Percentiles rank a stretch among this genome's conserved stretches.
These are phyloP conservation scores for Buddleja alternifolia DNA, from an alignment of 257 asterid genomes.

Conservation along the genomic window DNA sequence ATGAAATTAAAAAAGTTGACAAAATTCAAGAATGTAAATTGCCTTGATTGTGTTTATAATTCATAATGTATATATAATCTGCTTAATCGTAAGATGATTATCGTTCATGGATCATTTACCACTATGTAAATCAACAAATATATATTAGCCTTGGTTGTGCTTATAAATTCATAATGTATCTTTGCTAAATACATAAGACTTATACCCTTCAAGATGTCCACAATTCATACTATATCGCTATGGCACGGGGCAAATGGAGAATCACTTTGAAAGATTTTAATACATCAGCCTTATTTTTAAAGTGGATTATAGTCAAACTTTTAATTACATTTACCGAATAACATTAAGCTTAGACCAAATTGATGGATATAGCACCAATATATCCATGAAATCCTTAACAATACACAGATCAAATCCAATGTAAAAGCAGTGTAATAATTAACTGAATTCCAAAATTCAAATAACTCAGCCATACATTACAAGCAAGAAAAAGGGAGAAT, in stretches of 20 bases:
- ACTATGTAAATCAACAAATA: no score
- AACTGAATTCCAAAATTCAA: slow-evolving; percentile 5
- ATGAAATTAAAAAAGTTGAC: background rate
- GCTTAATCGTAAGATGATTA: no score
- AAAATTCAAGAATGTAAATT: background rate
- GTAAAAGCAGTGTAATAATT: no score
- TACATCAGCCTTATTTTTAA: background rate
- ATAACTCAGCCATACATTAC: slow-evolving; percentile 7
- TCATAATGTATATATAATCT: no score
- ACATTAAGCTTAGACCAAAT: background rate
- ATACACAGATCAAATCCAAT: no score
- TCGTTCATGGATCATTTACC: no score
- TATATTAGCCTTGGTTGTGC: no score
- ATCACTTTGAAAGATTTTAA: background rate
- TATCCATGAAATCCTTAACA: no score
- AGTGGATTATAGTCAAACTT: background rate
- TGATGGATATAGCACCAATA: background rate
- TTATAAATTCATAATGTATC: no score
- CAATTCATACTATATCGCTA: background rate
- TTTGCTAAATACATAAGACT: no score
- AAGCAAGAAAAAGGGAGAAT: background rate
- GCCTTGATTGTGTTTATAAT: no score
- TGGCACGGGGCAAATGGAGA: background rate
- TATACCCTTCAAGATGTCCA: background rate
- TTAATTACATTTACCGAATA: background rate